Evolutionary conservation across 257 asterid species (phyloP), one percentile per base, ranked within the genome.

Genomic region (Paraleonurus japonicus): DNA sequence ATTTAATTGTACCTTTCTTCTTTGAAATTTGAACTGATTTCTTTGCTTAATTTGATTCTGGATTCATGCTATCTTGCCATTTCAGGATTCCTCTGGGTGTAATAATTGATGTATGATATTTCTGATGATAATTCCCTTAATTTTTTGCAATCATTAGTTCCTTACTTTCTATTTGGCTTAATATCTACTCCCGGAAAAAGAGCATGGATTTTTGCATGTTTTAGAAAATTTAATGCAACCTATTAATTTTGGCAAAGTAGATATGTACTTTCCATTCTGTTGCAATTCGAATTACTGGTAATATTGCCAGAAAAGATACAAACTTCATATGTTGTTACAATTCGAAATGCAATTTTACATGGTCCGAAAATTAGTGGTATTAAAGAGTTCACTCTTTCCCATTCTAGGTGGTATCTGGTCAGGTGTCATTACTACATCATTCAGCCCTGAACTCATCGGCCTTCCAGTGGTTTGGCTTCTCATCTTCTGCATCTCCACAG

Each of bases 401-500:
- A 33, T 75, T 78, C 3, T 71, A 83, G 95, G 87, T 58, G 73
- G 78, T 69, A 74, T 35, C 85, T 30, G 77, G 77, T 43, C 84
- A 84, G 68, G 81, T 77, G 43, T 74, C 91, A 37, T 75, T 78
- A 61, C 73, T 84, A 28, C 83, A 84, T 50, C 84, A 73, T 48
- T 81, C 90, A 26, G 62, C 84, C 30, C 62, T 74, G 58, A 73
- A 58, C 35, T 75, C 87, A 61, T 68, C 86, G 24, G 47, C 81
- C 37, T 72, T 83, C 41, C 95, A 87, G 70, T 63, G 86, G 81
- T 77, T 81, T 65, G 76, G 91, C 28, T 76, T 90, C 71, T 84
- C 93, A 26, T 88, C 98, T 6, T 84, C 92, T 74, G 88, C 96
- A 69, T 79, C 95, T 6, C 81, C 88, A 37, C 83, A 85, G 69